A percentile compares a stretch with the other conserved stretches of the same genome.
Evolutionary conservation across 2,329 filamentous ascomycete species (phyloP).

Genomic region (Paracorniculantispora psalliotae): DNA sequence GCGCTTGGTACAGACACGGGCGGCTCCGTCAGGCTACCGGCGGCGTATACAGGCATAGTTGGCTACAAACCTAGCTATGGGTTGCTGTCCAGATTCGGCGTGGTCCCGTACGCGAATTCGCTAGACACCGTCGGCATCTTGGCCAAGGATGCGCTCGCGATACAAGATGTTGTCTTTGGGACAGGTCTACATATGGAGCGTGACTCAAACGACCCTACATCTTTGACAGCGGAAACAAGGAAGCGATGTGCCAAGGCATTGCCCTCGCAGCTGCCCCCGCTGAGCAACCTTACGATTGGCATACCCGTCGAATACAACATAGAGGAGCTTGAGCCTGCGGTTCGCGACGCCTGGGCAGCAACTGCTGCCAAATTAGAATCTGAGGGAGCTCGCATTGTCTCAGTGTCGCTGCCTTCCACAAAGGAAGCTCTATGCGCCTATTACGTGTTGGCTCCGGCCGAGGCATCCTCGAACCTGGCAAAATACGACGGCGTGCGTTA

Average conservation of each 20-base stretch:
- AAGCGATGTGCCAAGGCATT: slow-evolving; percentile 34
- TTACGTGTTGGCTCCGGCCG: slow-evolving; percentile 90
- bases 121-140: slow-evolving; percentile 84
- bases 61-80: slow-evolving; percentile 94
- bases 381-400: slow-evolving; percentile 66
- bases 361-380: slow-evolving; percentile 55
- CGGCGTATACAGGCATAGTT: slow-evolving; percentile 76
- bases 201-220: slow-evolving; percentile 73
- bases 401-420: slow-evolving; percentile 78
- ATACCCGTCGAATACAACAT: slow-evolving; percentile 82
- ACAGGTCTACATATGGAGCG: slow-evolving; percentile 44
- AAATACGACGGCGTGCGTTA: slow-evolving; percentile 98
- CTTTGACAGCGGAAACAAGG: slow-evolving; percentile 54
- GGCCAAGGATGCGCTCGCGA: slow-evolving; percentile 46
- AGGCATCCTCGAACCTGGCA: slow-evolving; percentile 91
- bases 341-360: slow-evolving; percentile 65
- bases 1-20: slow-evolving; percentile 92
- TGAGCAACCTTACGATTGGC: slow-evolving; percentile 43
- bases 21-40: slow-evolving; percentile 80
- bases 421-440: slow-evolving; percentile 85
- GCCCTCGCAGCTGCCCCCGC: slow-evolving; percentile 20
- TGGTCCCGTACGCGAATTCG: slow-evolving; percentile 89
- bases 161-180: slow-evolving; percentile 50
- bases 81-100: slow-evolving; percentile 76
- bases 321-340: slow-evolving; percentile 63